phyloP scores from a whole-genome alignment of 83 land plant genomes.

The Picea abies region DNA sequence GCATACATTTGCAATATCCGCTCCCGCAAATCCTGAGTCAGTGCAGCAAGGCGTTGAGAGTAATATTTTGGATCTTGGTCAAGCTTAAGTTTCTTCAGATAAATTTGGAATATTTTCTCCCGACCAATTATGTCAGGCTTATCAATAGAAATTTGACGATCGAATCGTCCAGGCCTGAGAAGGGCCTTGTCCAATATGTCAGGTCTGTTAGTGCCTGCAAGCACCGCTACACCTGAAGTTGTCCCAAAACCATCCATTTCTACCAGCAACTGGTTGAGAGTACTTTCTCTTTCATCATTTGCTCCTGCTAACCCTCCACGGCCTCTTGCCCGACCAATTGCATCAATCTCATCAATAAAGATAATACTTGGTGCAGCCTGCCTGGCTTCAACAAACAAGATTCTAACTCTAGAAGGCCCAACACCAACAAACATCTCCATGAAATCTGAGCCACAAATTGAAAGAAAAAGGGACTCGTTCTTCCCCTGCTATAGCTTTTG shows the following conservation, averaged over 20 bases:
- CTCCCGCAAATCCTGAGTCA: conserved; percentile 93
- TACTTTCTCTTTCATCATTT: conserved; percentile 86
- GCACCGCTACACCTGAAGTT: conserved; percentile 79
- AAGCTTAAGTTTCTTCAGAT: conserved; percentile 72
- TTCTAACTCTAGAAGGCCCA: conserved; percentile 42
- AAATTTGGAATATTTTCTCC: conserved; percentile 73
- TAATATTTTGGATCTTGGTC: conserved; percentile 67
- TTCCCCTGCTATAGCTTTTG: conserved; percentile 58
- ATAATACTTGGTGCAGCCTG: conserved; percentile 35
- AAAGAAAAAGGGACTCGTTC: conserved; percentile 59
- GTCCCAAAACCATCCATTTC: conserved; percentile 93
- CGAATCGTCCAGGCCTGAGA: conserved; percentile 82
- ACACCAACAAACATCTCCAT: conserved; percentile 56
- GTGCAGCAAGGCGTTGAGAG: conserved; percentile 79
- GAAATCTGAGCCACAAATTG: conserved; percentile 52
- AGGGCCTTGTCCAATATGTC: conserved; percentile 85
- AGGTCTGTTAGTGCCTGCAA: conserved; percentile 82
- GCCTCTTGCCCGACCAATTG: conserved; percentile 85
- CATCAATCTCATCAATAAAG: conserved; percentile 57
- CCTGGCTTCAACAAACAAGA: conserved; percentile 35
- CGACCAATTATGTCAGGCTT: conserved; percentile 84
- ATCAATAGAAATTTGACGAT: conserved; percentile 80
- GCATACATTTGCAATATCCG: conserved; percentile 87
- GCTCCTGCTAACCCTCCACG: conserved; percentile 67
- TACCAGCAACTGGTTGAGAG: conserved; percentile 76